Percentiles rank a stretch among this genome's conserved stretches.
Conservation (phyloP, 1,284 basidiomycete species). For the Ceratobasidium theobromae region DNA sequence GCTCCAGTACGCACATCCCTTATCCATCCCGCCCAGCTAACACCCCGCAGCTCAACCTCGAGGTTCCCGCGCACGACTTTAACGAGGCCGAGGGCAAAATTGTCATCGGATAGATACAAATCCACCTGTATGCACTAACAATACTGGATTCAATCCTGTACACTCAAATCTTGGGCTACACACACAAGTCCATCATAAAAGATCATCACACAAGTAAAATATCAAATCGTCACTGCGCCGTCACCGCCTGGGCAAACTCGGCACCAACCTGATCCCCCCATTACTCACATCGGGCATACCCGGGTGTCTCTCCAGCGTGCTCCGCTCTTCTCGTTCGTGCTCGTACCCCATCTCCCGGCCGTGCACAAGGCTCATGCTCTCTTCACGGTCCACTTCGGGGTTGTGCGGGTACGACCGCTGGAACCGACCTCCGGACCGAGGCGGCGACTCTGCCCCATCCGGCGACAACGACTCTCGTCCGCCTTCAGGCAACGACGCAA, state of each 20-base stretch:
- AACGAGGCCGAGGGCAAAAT: conserved; percentile 87
- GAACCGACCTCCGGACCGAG: conserved; percentile 37
- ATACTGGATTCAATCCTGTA: too few relatives aligned
- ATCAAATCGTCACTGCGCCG: too few relatives aligned
- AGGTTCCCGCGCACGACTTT: conserved; percentile 86
- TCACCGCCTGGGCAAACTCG: conserved; percentile 29
- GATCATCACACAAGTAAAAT: neutral
- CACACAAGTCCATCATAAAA: neutral
- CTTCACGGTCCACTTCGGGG: conserved; percentile 46
- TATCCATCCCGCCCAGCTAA: neutral
- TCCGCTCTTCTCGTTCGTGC: neutral
- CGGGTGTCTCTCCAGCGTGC: conserved; percentile 1
- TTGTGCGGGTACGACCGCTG: conserved; percentile 44
- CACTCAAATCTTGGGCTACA: neutral
- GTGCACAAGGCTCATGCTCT: conserved; percentile 46
- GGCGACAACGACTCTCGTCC: conserved; percentile 17
- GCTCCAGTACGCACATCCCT: conserved; percentile 66
- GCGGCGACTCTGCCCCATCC: conserved; percentile 36
- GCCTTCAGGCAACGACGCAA: conserved; percentile 2
- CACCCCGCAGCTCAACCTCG: conserved; percentile 77
- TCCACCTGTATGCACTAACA: too few relatives aligned
- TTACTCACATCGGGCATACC: neutral
- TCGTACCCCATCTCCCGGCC: conserved; percentile 36
- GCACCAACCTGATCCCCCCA: conserved; percentile 34
- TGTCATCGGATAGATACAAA: conserved; percentile 69